phyloP scores from a whole-genome alignment of 2,329 filamentous ascomycete species.

The Claviceps cyperi region DNA sequence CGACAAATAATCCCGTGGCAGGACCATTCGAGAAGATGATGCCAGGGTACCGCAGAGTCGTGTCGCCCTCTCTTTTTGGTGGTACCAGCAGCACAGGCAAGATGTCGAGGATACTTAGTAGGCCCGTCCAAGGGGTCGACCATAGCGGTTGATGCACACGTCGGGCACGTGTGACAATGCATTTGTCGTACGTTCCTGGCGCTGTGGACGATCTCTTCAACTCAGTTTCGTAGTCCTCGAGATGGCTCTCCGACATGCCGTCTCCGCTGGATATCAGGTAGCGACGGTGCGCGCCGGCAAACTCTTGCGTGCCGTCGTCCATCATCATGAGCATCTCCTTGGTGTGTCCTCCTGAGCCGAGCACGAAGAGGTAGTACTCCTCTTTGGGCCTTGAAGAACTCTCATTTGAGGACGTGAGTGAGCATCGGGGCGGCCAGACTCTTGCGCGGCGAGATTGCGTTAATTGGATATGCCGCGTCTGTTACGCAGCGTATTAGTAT shows the following conservation, averaged over 20 bases:
- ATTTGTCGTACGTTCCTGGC: constrained; percentile 44
- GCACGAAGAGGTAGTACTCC: constrained; percentile 58
- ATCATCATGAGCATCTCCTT: constrained; percentile 88
- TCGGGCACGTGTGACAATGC: constrained; percentile 60
- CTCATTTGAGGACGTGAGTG: neutral
- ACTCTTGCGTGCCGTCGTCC: constrained; percentile 37
- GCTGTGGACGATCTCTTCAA: constrained; percentile 14
- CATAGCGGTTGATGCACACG: constrained; percentile 67
- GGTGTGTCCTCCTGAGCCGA: constrained; percentile 89
- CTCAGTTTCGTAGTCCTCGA: constrained; percentile 39
- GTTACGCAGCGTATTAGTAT: neutral
- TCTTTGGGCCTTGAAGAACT: neutral
- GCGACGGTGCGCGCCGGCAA: constrained; percentile 49
- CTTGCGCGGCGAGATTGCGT: constrained; percentile 8
- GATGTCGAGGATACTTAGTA: constrained; percentile 51
- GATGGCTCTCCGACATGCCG: constrained; percentile 46
- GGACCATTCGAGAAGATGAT: constrained; percentile 80
- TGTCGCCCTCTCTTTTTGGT: constrained; percentile 11
- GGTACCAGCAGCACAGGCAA: constrained; percentile 36
- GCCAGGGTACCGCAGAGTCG: constrained; percentile 41
- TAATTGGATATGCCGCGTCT: constrained; percentile 19
- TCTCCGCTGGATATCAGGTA: constrained; percentile 75
- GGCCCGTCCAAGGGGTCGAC: constrained; percentile 55
- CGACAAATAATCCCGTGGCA: constrained; percentile 69
- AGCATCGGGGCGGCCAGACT: constrained; percentile 6